These are phyloP conservation scores for Trametes sp. DNA, from an alignment of 1,284 basidiomycete species.

Conservation along the genomic window DNA sequence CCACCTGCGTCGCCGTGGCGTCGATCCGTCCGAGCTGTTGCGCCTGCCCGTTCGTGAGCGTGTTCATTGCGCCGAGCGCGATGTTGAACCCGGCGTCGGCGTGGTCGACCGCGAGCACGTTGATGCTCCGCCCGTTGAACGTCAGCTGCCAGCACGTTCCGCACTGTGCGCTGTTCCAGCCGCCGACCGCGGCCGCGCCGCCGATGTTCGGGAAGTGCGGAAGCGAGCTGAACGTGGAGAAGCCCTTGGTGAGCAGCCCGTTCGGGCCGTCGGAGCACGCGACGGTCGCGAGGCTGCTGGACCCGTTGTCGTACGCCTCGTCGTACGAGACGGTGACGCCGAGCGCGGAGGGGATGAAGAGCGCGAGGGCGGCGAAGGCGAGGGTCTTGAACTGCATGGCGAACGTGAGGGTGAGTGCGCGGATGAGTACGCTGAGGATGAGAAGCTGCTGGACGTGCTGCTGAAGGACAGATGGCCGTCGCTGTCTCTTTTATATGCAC, in stretches of 20 bases:
- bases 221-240: slow-evolving; percentile 52
- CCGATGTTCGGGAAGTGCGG: slow-evolving; percentile 58
- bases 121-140: slow-evolving; percentile 46
- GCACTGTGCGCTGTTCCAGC: slow-evolving; percentile 51
- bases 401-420: slow-evolving; percentile 1
- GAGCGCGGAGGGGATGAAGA: slow-evolving; percentile 29
- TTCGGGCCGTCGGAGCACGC: slow-evolving; percentile 57
- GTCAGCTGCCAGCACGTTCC: slow-evolving; percentile 54
- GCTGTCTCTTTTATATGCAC: neutral
- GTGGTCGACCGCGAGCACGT: slow-evolving; percentile 51
- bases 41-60: slow-evolving; percentile 48
- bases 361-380: slow-evolving; percentile 33
- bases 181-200: slow-evolving; percentile 48
- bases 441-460: slow-evolving; percentile 11
- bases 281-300: slow-evolving; percentile 43
- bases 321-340: slow-evolving; percentile 47
- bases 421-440: slow-evolving; percentile 7
- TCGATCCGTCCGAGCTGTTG: slow-evolving; percentile 46
- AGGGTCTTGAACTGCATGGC: slow-evolving; percentile 34
- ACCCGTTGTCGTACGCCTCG: slow-evolving; percentile 48
- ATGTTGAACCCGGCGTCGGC: slow-evolving; percentile 49
- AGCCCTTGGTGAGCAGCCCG: slow-evolving; percentile 52
- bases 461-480: neutral
- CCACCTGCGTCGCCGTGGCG: slow-evolving; percentile 46
- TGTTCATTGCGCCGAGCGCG: slow-evolving; percentile 49